Conservation (phyloP, 768 basidiomycete species). For the Calocybe gangraenosa region DNA sequence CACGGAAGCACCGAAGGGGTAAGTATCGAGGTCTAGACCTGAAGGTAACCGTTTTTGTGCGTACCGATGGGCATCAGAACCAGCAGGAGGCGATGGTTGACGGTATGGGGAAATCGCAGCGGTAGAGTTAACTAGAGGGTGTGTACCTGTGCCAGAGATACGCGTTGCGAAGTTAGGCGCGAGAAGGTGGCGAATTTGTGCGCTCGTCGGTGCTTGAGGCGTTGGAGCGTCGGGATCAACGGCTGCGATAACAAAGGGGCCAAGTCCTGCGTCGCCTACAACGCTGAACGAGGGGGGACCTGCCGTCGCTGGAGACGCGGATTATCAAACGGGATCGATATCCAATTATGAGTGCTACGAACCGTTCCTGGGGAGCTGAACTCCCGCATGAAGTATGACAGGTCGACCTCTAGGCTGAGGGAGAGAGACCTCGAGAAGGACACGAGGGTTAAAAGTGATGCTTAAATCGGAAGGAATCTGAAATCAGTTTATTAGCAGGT, state of each 20-base stretch:
- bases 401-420: slow-evolving; percentile 23
- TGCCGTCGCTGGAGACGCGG: slow-evolving; percentile 27
- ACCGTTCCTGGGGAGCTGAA: slow-evolving; percentile 31
- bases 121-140: slow-evolving; percentile 30
- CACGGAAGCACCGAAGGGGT: background rate
- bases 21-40: background rate
- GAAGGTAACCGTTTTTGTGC: slow-evolving; percentile 1
- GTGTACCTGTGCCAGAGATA: background rate
- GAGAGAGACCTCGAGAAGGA: slow-evolving; percentile 31
- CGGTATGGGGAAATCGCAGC: slow-evolving; percentile 34
- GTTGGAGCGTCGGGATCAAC: slow-evolving; percentile 52
- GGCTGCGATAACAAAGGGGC: slow-evolving; percentile 42
- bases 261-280: slow-evolving; percentile 20
- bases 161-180: slow-evolving; percentile 33
- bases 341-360: background rate
- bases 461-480: slow-evolving; percentile 29
- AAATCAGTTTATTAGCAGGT: background rate
- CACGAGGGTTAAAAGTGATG: slow-evolving; percentile 29
- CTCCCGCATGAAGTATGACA: slow-evolving; percentile 31
- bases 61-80: slow-evolving; percentile 39
- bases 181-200: slow-evolving; percentile 47
- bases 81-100: slow-evolving; percentile 41
- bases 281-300: slow-evolving; percentile 31
- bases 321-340: background rate
- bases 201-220: slow-evolving; percentile 35